Evolutionary conservation across 352 stramenopile genomes (phyloP).

Genomic region (Globisporangium yorkense): DNA sequence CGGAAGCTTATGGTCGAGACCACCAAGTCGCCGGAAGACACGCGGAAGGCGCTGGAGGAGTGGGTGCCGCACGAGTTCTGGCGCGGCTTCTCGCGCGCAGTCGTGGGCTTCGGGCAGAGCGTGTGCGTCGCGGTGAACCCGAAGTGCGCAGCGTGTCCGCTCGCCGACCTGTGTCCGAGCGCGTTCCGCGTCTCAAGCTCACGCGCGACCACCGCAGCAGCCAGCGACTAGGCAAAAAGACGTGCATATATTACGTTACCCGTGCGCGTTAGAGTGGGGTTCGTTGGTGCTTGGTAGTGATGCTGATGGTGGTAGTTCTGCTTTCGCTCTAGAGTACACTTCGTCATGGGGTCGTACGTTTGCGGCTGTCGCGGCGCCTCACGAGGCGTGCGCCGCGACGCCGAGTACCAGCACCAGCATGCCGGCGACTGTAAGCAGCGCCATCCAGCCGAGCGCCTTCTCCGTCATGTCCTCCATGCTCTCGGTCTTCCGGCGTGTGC

Average conservation of each 20-base stretch:
- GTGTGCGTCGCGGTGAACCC: slow-evolving; percentile 69
- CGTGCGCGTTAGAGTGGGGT: neutral
- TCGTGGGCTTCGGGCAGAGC: slow-evolving; percentile 96
- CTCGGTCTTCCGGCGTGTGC: slow-evolving; percentile 23
- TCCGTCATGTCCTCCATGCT: slow-evolving; percentile 34
- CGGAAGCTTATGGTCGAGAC: slow-evolving; percentile 37
- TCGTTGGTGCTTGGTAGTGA: neutral
- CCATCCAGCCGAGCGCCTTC: slow-evolving; percentile 25
- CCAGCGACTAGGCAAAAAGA: neutral
- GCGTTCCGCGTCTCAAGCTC: neutral
- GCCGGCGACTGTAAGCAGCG: slow-evolving; percentile 22
- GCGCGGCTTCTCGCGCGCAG: slow-evolving; percentile 89
- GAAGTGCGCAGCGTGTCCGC: slow-evolving; percentile 67
- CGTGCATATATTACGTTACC: neutral
- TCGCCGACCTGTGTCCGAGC: slow-evolving; percentile 57
- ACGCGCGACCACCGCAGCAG: neutral
- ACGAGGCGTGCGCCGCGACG: slow-evolving; percentile 22
- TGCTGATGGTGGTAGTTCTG: neutral
- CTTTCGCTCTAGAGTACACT: neutral
- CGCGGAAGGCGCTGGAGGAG: slow-evolving; percentile 86
- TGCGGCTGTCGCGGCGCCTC: neutral
- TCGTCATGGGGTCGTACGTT: neutral
- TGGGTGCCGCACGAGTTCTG: slow-evolving; percentile 92
- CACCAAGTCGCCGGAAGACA: slow-evolving; percentile 89
- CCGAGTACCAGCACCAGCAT: slow-evolving; percentile 29